These are phyloP conservation scores for Candida nanaspora DNA, from an alignment of 805 yeast species.

Conservation along the genomic window DNA sequence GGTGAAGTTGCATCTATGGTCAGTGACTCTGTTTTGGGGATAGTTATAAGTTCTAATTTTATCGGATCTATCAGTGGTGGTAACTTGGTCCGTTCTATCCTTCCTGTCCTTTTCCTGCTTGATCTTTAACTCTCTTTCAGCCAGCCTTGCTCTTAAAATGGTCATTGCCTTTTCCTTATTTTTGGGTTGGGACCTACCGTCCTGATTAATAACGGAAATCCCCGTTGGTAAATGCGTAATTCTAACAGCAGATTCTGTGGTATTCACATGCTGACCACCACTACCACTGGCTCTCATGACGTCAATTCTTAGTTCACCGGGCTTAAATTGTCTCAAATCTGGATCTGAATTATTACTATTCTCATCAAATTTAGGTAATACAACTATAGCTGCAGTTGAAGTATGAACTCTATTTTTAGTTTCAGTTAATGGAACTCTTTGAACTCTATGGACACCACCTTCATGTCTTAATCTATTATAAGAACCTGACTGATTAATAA, in stretches of 20 bases:
- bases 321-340: constrained; percentile 51
- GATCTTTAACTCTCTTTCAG: constrained; percentile 66
- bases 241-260: constrained; percentile 95
- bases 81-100: constrained; percentile 74
- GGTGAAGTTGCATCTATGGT: constrained; percentile 81
- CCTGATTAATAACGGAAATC: constrained; percentile 82
- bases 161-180: constrained; percentile 90
- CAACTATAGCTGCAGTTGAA: constrained; percentile 93
- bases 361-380: constrained; percentile 72
- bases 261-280: constrained; percentile 97
- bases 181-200: constrained; percentile 89
- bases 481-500: constrained; percentile 70
- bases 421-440: constrained; percentile 89
- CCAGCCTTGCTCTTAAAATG: constrained; percentile 74
- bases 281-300: constrained; percentile 97
- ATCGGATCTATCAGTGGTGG: constrained; percentile 85
- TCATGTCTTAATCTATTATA: constrained; percentile 71
- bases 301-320: constrained; percentile 86
- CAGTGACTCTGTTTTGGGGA: constrained; percentile 89
- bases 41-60: constrained; percentile 91
- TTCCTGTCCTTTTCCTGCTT: constrained; percentile 58
- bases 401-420: constrained; percentile 92
- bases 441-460: constrained; percentile 95
- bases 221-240: constrained; percentile 90
- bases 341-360: constrained; percentile 34